Percentiles rank a stretch among this genome's conserved stretches.
These are phyloP conservation scores for Fomes fomentarius DNA, from an alignment of 1,284 basidiomycete genomes.

Conservation along the genomic window DNA sequence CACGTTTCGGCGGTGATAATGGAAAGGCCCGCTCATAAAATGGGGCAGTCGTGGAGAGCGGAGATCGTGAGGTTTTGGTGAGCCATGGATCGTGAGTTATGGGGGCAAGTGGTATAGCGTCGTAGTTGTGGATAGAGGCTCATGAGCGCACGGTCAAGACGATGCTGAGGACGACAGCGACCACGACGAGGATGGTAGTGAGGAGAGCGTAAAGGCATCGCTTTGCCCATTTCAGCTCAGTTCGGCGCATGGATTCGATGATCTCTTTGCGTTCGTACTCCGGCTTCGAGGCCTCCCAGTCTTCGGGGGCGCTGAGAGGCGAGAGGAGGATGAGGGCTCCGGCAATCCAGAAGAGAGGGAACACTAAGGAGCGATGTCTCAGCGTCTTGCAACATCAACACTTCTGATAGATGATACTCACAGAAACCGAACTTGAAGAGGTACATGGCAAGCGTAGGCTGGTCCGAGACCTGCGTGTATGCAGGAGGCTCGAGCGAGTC, in stretches of 20 bases:
- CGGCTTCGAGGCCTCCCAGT: constrained; percentile 44
- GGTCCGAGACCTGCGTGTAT: constrained; percentile 31
- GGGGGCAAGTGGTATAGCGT: background rate
- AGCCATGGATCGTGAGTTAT: background rate
- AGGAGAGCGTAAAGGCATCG: constrained; percentile 35
- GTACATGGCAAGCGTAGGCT: constrained; percentile 37
- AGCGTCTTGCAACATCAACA: no score
- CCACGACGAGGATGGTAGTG: background rate
- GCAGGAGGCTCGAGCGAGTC: constrained; percentile 27
- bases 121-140: background rate
- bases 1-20: no score
- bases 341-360: constrained; percentile 47
- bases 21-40: no score
- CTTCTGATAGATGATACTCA: constrained; percentile 22
- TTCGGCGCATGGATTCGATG: constrained; percentile 37
- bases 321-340: constrained; percentile 43
- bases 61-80: background rate
- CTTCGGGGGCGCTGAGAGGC: constrained; percentile 39
- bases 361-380: no score
- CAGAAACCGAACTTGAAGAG: constrained; percentile 39
- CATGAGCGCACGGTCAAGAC: constrained; percentile 6
- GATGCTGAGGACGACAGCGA: constrained; percentile 2
- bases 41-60: no score
- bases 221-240: constrained; percentile 47
- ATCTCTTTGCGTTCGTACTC: constrained; percentile 39